Percentiles rank a stretch among this genome's conserved stretches.
Conservation (phyloP, 208 protist genomes). For the Trypanosoma lewisi region DNA sequence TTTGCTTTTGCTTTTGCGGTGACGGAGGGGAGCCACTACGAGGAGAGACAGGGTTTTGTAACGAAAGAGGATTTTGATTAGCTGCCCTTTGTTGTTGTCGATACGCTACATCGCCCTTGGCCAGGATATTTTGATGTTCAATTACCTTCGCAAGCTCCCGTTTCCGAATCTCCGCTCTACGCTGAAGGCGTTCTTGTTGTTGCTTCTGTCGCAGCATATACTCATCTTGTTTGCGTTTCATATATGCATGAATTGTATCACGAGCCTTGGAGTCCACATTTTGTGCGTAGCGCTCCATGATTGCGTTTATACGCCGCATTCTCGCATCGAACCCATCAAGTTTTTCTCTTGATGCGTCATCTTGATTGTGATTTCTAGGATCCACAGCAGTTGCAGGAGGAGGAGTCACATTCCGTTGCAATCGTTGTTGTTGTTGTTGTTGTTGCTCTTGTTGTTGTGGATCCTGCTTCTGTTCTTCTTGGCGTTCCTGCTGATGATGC, state of each 20-base stretch:
- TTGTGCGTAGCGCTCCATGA: slow-evolving; percentile 75
- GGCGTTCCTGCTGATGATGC: slow-evolving; percentile 7
- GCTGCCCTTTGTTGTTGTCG: slow-evolving; percentile 22
- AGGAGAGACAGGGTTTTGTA: neutral
- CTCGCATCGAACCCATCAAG: slow-evolving; percentile 37
- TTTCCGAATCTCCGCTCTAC: slow-evolving; percentile 53
- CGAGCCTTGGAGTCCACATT: slow-evolving; percentile 66
- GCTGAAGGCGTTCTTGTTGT: slow-evolving; percentile 48
- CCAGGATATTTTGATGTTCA: slow-evolving; percentile 32
- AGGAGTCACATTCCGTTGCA: slow-evolving; percentile 8
- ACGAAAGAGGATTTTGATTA: neutral
- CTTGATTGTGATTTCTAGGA: neutral
- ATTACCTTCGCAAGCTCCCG: slow-evolving; percentile 65
- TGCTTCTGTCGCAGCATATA: slow-evolving; percentile 64
- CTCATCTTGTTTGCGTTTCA: slow-evolving; percentile 86
- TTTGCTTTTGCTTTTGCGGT: slow-evolving; percentile 23
- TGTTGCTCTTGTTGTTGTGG: no score
- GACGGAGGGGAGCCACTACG: slow-evolving; percentile 1
- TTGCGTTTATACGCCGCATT: slow-evolving; percentile 79
- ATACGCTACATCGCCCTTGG: neutral
- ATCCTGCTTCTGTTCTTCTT: slow-evolving; percentile 21
- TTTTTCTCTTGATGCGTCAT: neutral
- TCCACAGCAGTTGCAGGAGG: neutral
- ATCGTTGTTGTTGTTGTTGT: slow-evolving; percentile 6
- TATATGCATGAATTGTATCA: slow-evolving; percentile 87